phyloP scores from a whole-genome alignment of 1,139 yeast species.

The Sugiyamaella castrensis region DNA sequence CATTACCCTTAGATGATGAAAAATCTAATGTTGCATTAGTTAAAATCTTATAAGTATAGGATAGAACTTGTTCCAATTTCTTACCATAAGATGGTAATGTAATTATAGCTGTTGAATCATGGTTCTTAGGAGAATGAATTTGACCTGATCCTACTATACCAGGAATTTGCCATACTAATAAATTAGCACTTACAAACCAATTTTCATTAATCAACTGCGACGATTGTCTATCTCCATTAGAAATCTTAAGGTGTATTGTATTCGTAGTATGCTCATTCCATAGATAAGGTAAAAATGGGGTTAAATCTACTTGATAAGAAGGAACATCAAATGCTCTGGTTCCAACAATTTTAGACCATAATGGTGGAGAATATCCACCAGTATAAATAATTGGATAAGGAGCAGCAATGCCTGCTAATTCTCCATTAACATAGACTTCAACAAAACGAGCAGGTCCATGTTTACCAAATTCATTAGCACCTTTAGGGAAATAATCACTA shows the following conservation, averaged over 20 bases:
- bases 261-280: constrained; percentile 42
- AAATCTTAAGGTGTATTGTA: constrained; percentile 39
- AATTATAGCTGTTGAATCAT: constrained; percentile 4
- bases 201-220: constrained; percentile 35
- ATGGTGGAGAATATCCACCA: constrained; percentile 74
- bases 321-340: constrained; percentile 70
- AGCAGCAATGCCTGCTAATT: constrained; percentile 37
- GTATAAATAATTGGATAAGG: constrained; percentile 57
- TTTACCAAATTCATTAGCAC: constrained; percentile 43
- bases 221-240: constrained; percentile 46
- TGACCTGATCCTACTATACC: constrained; percentile 32
- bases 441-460: constrained; percentile 49
- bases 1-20: constrained; percentile 1
- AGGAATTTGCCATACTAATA: constrained; percentile 56
- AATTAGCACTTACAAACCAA: constrained; percentile 70
- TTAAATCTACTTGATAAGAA: constrained; percentile 60
- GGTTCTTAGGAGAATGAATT: constrained; percentile 3
- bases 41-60: neutral
- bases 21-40: constrained; percentile 15
- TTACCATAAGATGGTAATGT: constrained; percentile 7
- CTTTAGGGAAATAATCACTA: constrained; percentile 11
- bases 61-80: constrained; percentile 9
- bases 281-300: constrained; percentile 61
- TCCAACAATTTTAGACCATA: constrained; percentile 79
- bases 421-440: constrained; percentile 35